Evolutionary conservation across 2,329 filamentous ascomycete genomes (phyloP).

Genomic region (Colletotrichum brevisporum): DNA sequence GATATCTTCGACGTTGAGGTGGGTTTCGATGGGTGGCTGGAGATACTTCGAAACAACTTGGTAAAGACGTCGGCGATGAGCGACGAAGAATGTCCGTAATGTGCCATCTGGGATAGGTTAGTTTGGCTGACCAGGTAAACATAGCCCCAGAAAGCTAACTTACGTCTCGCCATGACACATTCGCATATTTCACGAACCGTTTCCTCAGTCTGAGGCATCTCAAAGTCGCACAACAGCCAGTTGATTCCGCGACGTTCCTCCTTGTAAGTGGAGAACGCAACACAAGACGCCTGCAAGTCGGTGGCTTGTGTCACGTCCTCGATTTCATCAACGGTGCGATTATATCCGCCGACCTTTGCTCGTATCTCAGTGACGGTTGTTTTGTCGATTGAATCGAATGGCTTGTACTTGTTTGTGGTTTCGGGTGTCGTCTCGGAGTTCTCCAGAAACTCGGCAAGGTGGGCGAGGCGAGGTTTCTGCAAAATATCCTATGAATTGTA

Average conservation of each 20-base stretch:
- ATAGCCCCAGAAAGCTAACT: not conserved
- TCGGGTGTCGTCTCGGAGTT: not conserved
- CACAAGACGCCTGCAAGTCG: constrained; percentile 18
- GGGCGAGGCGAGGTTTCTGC: not conserved
- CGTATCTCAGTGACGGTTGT: not conserved
- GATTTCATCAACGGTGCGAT: not conserved
- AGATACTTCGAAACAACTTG: constrained; percentile 62
- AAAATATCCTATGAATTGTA: constrained; percentile 1
- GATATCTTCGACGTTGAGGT: not conserved
- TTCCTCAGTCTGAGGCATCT: not conserved
- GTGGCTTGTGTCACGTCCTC: constrained; percentile 3
- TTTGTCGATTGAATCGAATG: not conserved
- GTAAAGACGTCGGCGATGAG: constrained; percentile 60
- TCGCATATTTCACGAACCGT: not conserved
- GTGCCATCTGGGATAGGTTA: constrained; percentile 45
- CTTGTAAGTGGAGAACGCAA: constrained; percentile 10
- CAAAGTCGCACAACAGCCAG: constrained; percentile 25
- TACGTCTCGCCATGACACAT: not conserved
- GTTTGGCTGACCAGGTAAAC: not conserved
- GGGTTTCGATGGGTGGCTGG: constrained; percentile 16
- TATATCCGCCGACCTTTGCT: not conserved
- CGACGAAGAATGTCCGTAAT: constrained; percentile 67
- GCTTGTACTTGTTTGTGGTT: not conserved
- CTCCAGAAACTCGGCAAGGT: constrained; percentile 3
- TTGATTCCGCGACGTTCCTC: constrained; percentile 24